phyloP scores from a whole-genome alignment of 495 filamentous ascomycete species.

The Penicillium daleae region DNA sequence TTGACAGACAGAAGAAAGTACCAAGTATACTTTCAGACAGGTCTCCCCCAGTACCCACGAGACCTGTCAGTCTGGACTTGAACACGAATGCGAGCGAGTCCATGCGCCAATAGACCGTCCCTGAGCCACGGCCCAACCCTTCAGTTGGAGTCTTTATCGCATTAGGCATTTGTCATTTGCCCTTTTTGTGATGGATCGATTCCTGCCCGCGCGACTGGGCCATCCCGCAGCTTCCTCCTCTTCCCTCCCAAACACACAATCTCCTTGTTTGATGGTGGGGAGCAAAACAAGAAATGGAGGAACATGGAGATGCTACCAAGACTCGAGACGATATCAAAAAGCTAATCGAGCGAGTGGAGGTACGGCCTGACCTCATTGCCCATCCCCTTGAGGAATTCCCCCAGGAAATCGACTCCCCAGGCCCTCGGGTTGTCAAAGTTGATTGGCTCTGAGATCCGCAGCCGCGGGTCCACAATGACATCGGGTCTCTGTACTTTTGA shows the following conservation, averaged over 20 bases:
- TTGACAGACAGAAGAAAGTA: neutral
- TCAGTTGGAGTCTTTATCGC: neutral
- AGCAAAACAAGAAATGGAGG: neutral
- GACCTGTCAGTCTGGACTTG: conserved; percentile 1
- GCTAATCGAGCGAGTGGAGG: conserved; percentile 4
- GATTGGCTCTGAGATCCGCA: conserved; percentile 17
- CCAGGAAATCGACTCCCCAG: neutral
- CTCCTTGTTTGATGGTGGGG: neutral
- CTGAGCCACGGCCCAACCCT: neutral
- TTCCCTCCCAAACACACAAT: neutral
- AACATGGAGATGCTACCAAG: neutral
- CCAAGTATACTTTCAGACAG: neutral
- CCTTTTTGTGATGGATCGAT: conserved; percentile 27
- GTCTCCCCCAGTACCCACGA: neutral
- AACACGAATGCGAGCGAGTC: conserved; percentile 1
- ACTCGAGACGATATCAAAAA: neutral
- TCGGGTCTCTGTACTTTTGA: conserved; percentile 23
- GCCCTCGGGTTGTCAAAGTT: neutral
- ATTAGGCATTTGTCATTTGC: conserved; percentile 4
- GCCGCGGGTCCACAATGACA: conserved; percentile 26
- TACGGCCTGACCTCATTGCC: conserved; percentile 7
- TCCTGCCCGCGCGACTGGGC: conserved; percentile 5
- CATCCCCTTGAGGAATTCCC: conserved; percentile 1
- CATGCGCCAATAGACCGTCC: conserved; percentile 6
- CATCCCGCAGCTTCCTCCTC: neutral